Evolutionary conservation across 2,329 filamentous ascomycete genomes (phyloP).

Genomic region (Neocucurbitaria cava): DNA sequence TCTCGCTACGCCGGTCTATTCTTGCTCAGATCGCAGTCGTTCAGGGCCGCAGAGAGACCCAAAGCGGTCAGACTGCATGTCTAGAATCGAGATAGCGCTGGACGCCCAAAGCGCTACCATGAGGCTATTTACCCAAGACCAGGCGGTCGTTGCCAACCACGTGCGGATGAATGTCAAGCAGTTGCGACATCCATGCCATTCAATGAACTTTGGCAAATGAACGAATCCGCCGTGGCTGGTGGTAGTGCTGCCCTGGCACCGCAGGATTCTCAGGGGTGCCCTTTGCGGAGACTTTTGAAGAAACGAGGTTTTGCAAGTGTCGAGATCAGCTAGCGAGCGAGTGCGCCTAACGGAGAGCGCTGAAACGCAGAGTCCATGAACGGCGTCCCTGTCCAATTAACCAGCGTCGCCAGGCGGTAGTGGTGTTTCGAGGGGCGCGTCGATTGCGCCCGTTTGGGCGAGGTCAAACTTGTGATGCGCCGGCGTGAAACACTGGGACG

Average conservation of each 20-base stretch:
- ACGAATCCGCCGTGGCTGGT: background rate
- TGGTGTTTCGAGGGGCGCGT: conserved; percentile 13
- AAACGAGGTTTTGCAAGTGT: background rate
- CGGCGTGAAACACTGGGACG: conserved; percentile 38
- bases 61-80: background rate
- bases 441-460: conserved; percentile 28
- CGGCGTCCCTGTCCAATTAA: conserved; percentile 22
- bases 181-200: background rate
- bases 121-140: background rate
- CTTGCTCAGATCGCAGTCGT: background rate
- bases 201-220: background rate
- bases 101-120: background rate
- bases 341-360: conserved; percentile 4
- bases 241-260: background rate
- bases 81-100: background rate
- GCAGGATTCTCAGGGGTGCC: background rate
- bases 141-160: background rate
- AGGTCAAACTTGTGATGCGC: conserved; percentile 36
- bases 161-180: background rate
- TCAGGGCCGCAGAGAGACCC: background rate
- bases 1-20: background rate
- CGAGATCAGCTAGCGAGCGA: background rate
- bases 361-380: conserved; percentile 31
- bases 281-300: background rate
- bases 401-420: background rate